A percentile compares a stretch with the other conserved stretches of the same genome.
These are phyloP conservation scores for Sclerotinia spermophila DNA, from an alignment of 2,329 filamentous ascomycete species.

Conservation along the genomic window DNA sequence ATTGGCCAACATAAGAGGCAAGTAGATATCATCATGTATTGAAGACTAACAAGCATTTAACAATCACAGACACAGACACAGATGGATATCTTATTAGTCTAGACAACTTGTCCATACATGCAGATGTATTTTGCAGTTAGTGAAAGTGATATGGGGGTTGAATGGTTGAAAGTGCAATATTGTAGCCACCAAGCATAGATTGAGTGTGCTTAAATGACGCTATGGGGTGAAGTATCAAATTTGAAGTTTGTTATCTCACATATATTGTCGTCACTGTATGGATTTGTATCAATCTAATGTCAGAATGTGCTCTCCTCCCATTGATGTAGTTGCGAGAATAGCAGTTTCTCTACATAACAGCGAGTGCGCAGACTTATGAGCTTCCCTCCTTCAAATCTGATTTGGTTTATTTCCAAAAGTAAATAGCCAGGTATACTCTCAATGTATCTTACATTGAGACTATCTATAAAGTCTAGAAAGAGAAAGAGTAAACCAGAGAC, in stretches of 20 bases:
- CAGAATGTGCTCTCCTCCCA: neutral
- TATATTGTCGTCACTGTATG: neutral
- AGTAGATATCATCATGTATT: fast-evolving
- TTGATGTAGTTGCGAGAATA: neutral
- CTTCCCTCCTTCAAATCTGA: neutral
- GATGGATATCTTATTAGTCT: neutral
- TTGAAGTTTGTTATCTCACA: neutral
- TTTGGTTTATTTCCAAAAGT: neutral
- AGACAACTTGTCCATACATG: neutral
- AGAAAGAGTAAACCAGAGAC: too few species aligned
- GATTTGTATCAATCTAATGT: neutral
- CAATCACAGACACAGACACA: neutral
- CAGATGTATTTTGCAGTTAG: neutral
- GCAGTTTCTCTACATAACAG: neutral
- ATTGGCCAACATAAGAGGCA: neutral
- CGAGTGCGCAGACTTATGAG: neutral
- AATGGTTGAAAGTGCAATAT: neutral
- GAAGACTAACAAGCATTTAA: neutral
- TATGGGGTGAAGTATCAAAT: neutral
- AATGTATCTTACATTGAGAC: neutral
- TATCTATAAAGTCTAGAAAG: too few species aligned
- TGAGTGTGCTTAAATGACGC: neutral
- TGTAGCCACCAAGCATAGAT: neutral
- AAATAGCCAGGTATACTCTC: neutral
- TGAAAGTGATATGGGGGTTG: neutral